Evolutionary conservation across 768 basidiomycete genomes (phyloP), one percentile per base, ranked within the genome.

Genomic region (Dictyophora rubrovolvata): DNA sequence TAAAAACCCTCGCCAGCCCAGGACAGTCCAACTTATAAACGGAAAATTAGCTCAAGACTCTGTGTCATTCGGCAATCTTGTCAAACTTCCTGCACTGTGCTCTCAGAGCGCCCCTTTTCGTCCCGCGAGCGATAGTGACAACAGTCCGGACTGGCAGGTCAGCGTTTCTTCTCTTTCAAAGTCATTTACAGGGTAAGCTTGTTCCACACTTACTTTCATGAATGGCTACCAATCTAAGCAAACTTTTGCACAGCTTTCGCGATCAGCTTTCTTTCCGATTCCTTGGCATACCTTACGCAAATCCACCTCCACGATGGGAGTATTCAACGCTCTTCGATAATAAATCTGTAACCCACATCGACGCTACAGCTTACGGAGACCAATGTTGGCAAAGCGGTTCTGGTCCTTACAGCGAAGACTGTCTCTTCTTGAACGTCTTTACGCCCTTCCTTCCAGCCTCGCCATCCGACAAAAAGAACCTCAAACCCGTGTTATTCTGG

Each of bases 221-320:
- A 12, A n/a, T 42, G 14, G 2, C 12, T 14, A n/a, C n/a, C n/a
- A 3, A 42, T 42, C 10, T 42, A 14, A 3, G n/a, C n/a, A n/a
- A n/a, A n/a, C 10, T 33, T n/a, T 48, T n/a, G 21, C 14, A 22
- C 48, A 78, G 76, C 0, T 75, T 71, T 47, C 77, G 78, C 18
- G 78, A 79, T 62, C 73, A 74, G 36, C 66, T 74, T 0, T 76
- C 76, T 1, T 80, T 81, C 70, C 71, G 75, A 17, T 80, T 82
- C 71, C 65, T 78, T 12, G 79, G 79, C 12, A 76, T 82, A 47
- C 79, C 75, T 0, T 80, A 75, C 60, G 77, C 78, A 5, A 67
- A 77, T 58, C 73, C 74, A 1, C 72, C 74, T 11, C 55, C 62
- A 48, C 71, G 78, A 2, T 80, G 76, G 64, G 68, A 71, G 14